These are phyloP conservation scores for Penicillium lividum DNA, from an alignment of 495 filamentous ascomycete species.

Conservation along the genomic window DNA sequence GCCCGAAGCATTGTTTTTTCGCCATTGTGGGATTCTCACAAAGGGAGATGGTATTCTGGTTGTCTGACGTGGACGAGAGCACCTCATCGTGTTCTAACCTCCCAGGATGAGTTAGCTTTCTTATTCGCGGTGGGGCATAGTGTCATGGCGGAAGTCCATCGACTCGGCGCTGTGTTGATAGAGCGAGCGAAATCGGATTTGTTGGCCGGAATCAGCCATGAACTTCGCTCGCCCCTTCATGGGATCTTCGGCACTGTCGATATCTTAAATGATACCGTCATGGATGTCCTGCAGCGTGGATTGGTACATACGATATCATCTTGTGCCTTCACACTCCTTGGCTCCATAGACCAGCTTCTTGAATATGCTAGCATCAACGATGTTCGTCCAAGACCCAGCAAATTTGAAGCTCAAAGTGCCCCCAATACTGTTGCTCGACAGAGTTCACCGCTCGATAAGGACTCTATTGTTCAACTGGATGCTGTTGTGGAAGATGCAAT, in stretches of 20 bases:
- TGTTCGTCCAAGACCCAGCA: constrained; percentile 13
- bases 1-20: constrained; percentile 25
- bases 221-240: constrained; percentile 64
- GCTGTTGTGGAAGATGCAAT: constrained; percentile 54
- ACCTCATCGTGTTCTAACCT: constrained; percentile 38
- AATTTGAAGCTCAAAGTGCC: neutral
- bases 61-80: constrained; percentile 52
- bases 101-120: constrained; percentile 45
- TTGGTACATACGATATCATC: constrained; percentile 62
- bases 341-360: constrained; percentile 65
- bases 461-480: constrained; percentile 35
- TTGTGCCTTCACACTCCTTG: constrained; percentile 62
- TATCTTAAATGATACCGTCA: constrained; percentile 55
- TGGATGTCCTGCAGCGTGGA: constrained; percentile 50
- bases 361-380: constrained; percentile 46
- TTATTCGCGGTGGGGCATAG: constrained; percentile 56
- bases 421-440: neutral
- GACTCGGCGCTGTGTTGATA: constrained; percentile 44
- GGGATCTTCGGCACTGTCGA: constrained; percentile 61
- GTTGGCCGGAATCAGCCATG: constrained; percentile 66
- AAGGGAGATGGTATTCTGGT: constrained; percentile 23
- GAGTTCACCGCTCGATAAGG: constrained; percentile 2
- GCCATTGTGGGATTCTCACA: constrained; percentile 26
- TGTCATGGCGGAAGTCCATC: constrained; percentile 60
- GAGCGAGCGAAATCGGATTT: constrained; percentile 60